Conservation (phyloP, 164 flowering plant species). For the Nelumbo lutea region DNA sequence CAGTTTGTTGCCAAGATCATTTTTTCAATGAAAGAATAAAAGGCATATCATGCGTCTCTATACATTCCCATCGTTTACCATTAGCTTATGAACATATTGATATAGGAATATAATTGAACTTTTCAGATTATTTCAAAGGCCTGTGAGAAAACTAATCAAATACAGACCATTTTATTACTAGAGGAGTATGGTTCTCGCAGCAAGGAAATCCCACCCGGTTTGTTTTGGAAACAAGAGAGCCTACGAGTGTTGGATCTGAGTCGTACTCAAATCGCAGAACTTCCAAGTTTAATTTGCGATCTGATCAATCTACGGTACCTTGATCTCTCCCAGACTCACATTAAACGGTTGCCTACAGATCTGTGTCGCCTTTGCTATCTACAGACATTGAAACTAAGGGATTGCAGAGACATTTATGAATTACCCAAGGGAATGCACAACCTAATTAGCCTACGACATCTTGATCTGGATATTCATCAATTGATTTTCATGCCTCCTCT, state of each 20-base stretch:
- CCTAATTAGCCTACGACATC: constrained; percentile 1
- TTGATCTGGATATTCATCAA: background rate
- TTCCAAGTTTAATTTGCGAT: background rate
- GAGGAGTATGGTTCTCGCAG: background rate
- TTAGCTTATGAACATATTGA: no score
- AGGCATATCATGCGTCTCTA: no score
- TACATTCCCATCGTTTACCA: no score
- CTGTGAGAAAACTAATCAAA: no score
- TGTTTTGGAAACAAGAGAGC: background rate
- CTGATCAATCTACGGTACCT: background rate
- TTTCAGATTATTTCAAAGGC: background rate
- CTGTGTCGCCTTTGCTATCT: no score
- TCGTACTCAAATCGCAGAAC: background rate
- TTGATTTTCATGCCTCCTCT: background rate
- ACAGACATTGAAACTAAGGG: no score
- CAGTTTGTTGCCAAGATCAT: no score
- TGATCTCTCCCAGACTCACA: background rate
- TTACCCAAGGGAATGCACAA: background rate
- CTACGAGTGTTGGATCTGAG: background rate
- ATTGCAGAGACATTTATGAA: no score
- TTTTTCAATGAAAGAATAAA: no score
- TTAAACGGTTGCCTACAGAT: no score
- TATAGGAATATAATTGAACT: no score
- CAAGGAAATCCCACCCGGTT: background rate
- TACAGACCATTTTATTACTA: background rate